Evolutionary conservation across 23 red algal genomes (phyloP), one percentile per base, ranked within the genome.

Genomic region (Cyanidioschyzon merolae): DNA sequence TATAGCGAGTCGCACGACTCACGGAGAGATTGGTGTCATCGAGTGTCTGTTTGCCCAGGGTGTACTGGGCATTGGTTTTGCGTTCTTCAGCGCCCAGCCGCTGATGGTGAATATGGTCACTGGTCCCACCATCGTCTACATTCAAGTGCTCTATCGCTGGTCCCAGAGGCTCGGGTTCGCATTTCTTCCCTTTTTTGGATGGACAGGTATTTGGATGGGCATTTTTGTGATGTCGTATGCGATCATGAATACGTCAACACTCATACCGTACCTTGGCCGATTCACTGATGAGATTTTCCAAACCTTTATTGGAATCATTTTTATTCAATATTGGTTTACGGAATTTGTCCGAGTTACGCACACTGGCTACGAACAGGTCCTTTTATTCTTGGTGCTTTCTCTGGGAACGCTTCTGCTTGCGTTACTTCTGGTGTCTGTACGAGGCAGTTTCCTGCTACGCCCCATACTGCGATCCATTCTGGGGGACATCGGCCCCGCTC

Each of bases 241-340:
- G 37, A 74, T 85, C 16, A 84, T 83, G 24, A 87, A 96, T 79
- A 77, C 82, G 15, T 83, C 78, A 40, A 82, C 76, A 29, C 78
- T 85, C 63, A 89, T 96, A 68, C 76, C 80, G 59, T 96, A 68
- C 40, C 77, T 87, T 39, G 92, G 92, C 39, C 74, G 89, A 54
- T 96, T 90, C 77, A 96, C 92, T 24, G 92, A 96, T 59, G 92
- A 96, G 63, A 96, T 96, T 25, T 96, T 96, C 59, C 84, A 85
- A 50, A 79, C 76, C 1, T 83, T 96, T n/a, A 86, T 96, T 54
- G 87, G 86, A 21, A 80, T 83, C 25, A 63, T 96, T 29, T 96
- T 90, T 74, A 88, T 90, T 16, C 74, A 76, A 37, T 83, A 96
- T 41, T 96, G 83, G 40, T 54, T 54, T 21, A 54, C 45, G 45